A percentile compares a stretch with the other conserved stretches of the same genome.
Evolutionary conservation across 2,329 filamentous ascomycete species (phyloP).

Genomic region (Botrytis cinerea): DNA sequence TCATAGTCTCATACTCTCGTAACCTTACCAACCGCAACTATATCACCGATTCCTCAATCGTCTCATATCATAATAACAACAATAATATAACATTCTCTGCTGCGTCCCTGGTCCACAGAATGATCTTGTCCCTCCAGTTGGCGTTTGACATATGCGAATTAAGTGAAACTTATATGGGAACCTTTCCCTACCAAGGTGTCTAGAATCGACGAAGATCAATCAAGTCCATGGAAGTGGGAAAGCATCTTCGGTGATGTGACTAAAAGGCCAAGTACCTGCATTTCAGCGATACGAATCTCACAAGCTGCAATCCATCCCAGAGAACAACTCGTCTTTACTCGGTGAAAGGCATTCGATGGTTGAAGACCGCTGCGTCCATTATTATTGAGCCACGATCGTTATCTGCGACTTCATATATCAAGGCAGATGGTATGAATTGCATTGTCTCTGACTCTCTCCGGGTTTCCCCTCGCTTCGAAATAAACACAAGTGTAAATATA

Average conservation of each 20-base stretch:
- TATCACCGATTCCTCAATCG: background rate
- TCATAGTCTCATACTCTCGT: background rate
- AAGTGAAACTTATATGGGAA: constrained; percentile 19
- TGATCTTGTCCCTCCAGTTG: background rate
- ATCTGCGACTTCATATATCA: background rate
- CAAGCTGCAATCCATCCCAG: too few relatives aligned
- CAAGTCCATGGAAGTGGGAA: background rate
- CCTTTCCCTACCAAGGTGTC: background rate
- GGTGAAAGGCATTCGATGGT: background rate
- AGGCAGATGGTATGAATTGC: background rate
- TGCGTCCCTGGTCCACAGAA: background rate
- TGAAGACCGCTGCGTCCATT: background rate
- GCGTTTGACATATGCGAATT: constrained; percentile 16
- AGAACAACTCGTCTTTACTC: background rate
- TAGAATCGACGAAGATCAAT: constrained; percentile 10
- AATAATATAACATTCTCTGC: background rate
- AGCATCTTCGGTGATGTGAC: background rate
- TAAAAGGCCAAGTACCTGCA: background rate
- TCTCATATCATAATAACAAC: background rate
- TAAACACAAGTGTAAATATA: background rate
- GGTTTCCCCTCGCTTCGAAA: background rate
- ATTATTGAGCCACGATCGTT: background rate
- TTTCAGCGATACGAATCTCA: background rate
- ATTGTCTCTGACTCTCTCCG: background rate
- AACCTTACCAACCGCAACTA: background rate